Percentiles rank a stretch among this genome's conserved stretches.
phyloP scores from a whole-genome alignment of 768 basidiomycete genomes.

The Russula vinacea region DNA sequence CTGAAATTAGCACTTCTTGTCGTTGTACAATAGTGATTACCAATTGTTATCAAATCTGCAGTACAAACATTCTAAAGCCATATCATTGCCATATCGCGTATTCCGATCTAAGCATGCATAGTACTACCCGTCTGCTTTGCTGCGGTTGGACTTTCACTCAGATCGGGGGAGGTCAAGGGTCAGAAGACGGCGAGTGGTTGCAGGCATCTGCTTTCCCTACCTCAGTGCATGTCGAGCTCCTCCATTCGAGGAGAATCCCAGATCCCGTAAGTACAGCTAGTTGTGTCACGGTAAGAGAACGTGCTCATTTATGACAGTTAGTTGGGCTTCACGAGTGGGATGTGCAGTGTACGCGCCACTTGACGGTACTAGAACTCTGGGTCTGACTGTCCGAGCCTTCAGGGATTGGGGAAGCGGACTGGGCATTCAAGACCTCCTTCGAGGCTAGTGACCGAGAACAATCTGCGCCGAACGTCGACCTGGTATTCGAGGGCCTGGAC shows the following conservation, averaged over 20 bases:
- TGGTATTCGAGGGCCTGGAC: constrained; percentile 89
- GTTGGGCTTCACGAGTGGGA: constrained; percentile 83
- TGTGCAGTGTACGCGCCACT: constrained; percentile 64
- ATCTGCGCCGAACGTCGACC: constrained; percentile 51
- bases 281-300: neutral
- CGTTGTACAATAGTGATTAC: neutral
- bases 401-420: constrained; percentile 89
- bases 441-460: constrained; percentile 48
- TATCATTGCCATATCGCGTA: neutral
- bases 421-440: constrained; percentile 77
- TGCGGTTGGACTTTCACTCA: constrained; percentile 67
- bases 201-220: constrained; percentile 68
- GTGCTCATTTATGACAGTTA: constrained; percentile 46
- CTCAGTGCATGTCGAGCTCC: constrained; percentile 80
- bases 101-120: constrained; percentile 31
- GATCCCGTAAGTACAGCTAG: constrained; percentile 62
- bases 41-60: neutral
- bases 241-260: constrained; percentile 68
- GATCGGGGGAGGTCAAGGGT: constrained; percentile 56
- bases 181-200: constrained; percentile 60
- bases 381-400: neutral
- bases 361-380: neutral
- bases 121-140: constrained; percentile 35
- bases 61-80: neutral
- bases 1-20: neutral